phyloP scores from a whole-genome alignment of 2,329 filamentous ascomycete genomes.

The Calonectria crousiana region DNA sequence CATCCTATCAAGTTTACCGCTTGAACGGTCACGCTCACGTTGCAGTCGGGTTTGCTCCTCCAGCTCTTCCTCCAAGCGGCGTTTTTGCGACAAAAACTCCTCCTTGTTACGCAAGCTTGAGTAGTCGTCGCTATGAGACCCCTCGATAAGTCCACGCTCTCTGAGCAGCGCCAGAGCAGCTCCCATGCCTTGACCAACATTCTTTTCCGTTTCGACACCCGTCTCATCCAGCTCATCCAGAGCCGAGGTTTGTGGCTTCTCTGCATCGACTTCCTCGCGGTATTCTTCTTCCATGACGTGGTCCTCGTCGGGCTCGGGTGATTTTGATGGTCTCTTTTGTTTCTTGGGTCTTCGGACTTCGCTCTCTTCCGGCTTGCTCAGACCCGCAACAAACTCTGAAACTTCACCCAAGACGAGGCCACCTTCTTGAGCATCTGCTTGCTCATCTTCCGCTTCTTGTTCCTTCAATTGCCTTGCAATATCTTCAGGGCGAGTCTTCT shows the following conservation, averaged over 20 bases:
- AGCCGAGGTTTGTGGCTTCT: constrained; percentile 43
- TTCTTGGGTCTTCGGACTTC: constrained; percentile 67
- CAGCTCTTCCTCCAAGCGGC: constrained; percentile 79
- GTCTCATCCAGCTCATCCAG: constrained; percentile 62
- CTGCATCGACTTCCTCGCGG: constrained; percentile 50
- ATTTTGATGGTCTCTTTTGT: constrained; percentile 50
- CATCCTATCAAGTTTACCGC: constrained; percentile 87
- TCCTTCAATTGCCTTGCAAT: constrained; percentile 83
- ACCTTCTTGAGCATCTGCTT: constrained; percentile 51
- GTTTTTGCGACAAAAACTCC: constrained; percentile 81
- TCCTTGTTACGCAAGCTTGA: constrained; percentile 77
- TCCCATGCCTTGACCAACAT: constrained; percentile 81
- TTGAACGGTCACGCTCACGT: constrained; percentile 88
- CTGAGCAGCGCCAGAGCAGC: constrained; percentile 85
- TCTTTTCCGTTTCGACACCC: constrained; percentile 88
- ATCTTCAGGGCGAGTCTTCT: constrained; percentile 87
- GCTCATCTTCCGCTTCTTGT: constrained; percentile 66
- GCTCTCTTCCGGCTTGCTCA: constrained; percentile 75
- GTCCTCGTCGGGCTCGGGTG: constrained; percentile 52
- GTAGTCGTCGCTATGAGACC: constrained; percentile 72
- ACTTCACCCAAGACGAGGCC: constrained; percentile 96
- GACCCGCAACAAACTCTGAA: constrained; percentile 90
- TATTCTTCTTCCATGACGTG: constrained; percentile 58
- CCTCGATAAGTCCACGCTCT: constrained; percentile 84
- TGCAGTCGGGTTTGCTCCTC: constrained; percentile 84